Evolutionary conservation across 2,329 filamentous ascomycete genomes (phyloP), one percentile per base, ranked within the genome.

Genomic region (Penicillium crustosum): DNA sequence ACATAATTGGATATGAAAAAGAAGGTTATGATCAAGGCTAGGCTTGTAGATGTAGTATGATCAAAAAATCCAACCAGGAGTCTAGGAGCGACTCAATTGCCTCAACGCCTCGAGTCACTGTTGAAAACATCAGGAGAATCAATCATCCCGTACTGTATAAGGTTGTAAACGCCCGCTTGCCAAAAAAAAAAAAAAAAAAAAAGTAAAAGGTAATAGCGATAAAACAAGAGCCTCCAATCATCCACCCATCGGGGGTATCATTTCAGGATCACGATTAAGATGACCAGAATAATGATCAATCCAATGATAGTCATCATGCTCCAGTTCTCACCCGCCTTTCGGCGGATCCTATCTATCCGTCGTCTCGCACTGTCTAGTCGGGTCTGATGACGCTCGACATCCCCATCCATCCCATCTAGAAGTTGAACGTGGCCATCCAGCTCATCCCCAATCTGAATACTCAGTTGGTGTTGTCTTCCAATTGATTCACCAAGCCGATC

Each of bases 391-490:
- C 93, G 81, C 73, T 96, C 92, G 8, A 93, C 89, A 21, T 88
- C 83, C 44, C 84, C 83, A 70, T 97, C 94, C 44, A 95, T 86
- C 68, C 96, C 93, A 73, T 97, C 93, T 31, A 99, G 81, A 81
- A 99, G 81, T 66, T 89, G 83, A 38, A 95, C 89, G 69, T 99
- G 94, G 66, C 87, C 89, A 68, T 97, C 94, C 36, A 99, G 82
- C 81, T 99, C 94, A 73, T 97, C 90, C 31, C 94, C 93, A 69
- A 99, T 97, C 78, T 94, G 91, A 79, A 97, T 95, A 71, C 89
- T 93, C 61, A 99, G 81, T 78, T 97, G 91, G 49, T 95, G 83
- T 79, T 97, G 94, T 39, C 94, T 86, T 4, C 90, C 85, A 66
- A 99, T 97, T 57, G 86, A 91, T 68, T 87, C 85, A n/a, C 93